Conservation (phyloP, 2,329 filamentous ascomycete species). For the Beauveria australis region DNA sequence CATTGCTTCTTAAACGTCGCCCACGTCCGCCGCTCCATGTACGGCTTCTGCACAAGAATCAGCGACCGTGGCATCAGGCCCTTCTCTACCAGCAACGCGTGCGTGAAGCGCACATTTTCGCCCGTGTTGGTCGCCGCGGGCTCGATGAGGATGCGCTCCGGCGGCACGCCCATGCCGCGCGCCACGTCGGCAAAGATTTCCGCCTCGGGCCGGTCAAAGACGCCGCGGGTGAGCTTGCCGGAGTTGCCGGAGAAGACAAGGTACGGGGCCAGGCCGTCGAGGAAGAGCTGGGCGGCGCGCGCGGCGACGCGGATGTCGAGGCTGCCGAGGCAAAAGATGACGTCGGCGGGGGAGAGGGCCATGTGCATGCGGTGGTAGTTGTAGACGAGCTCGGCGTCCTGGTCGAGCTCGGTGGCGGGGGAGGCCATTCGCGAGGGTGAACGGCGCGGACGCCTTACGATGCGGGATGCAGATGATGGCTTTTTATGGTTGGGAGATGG, state of each 20-base stretch:
- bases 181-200: slow-evolving; percentile 34
- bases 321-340: slow-evolving; percentile 40
- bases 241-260: slow-evolving; percentile 37
- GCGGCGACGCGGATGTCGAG: slow-evolving; percentile 37
- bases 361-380: slow-evolving; percentile 35
- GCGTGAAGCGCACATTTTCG: slow-evolving; percentile 38
- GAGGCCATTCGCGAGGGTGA: not conserved
- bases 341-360: slow-evolving; percentile 27
- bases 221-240: slow-evolving; percentile 31
- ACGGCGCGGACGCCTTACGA: not conserved
- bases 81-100: slow-evolving; percentile 24
- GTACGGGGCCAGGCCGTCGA: slow-evolving; percentile 28
- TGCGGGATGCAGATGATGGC: not conserved
- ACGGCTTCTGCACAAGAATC: slow-evolving; percentile 39
- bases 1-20: slow-evolving; percentile 40
- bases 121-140: slow-evolving; percentile 35
- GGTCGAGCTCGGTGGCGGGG: slow-evolving; percentile 5
- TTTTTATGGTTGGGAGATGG: not conserved
- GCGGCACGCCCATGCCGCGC: slow-evolving; percentile 30
- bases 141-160: slow-evolving; percentile 30
- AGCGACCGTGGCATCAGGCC: slow-evolving; percentile 23
- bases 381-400: slow-evolving; percentile 32
- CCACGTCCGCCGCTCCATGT: slow-evolving; percentile 39
- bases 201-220: slow-evolving; percentile 34
- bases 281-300: slow-evolving; percentile 33